Evolutionary conservation across 2,329 filamentous ascomycete species (phyloP).

Genomic region (Colletotrichum lini): DNA sequence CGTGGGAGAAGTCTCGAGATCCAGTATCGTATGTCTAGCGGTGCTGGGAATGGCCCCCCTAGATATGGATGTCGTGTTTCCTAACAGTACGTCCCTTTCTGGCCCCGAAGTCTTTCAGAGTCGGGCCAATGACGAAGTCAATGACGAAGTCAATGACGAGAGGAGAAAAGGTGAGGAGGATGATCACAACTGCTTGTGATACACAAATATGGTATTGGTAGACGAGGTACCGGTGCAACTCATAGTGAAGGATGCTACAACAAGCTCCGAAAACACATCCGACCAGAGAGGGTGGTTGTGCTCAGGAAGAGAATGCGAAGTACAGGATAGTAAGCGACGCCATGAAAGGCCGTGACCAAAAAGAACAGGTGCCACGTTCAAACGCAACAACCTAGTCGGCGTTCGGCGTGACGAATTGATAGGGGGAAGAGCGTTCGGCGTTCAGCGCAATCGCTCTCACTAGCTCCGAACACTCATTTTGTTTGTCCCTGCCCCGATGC

Average conservation of each 20-base stretch:
- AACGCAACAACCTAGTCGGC: constrained; percentile 31
- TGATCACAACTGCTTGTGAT: neutral
- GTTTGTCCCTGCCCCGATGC: constrained; percentile 30
- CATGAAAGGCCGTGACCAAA: constrained; percentile 6
- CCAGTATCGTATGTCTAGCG: neutral
- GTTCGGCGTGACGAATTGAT: constrained; percentile 32
- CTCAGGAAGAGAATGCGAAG: neutral
- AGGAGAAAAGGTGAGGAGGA: neutral
- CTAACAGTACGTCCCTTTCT: neutral
- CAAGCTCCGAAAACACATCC: constrained; percentile 6
- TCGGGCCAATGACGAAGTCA: neutral
- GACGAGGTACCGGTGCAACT: constrained; percentile 17
- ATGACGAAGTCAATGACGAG: neutral
- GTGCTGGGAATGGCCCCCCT: neutral
- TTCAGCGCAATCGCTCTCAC: constrained; percentile 31
- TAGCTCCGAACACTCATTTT: constrained; percentile 22
- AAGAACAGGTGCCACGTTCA: constrained; percentile 5
- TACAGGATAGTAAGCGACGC: neutral
- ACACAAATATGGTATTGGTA: neutral
- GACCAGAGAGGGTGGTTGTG: neutral
- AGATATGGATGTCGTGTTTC: neutral
- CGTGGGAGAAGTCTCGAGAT: neutral
- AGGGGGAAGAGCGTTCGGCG: constrained; percentile 37
- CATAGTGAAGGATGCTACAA: constrained; percentile 26
- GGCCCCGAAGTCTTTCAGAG: neutral